phyloP scores from a whole-genome alignment of 2,329 filamentous ascomycete species.

The Colletotrichum chlorophyti region DNA sequence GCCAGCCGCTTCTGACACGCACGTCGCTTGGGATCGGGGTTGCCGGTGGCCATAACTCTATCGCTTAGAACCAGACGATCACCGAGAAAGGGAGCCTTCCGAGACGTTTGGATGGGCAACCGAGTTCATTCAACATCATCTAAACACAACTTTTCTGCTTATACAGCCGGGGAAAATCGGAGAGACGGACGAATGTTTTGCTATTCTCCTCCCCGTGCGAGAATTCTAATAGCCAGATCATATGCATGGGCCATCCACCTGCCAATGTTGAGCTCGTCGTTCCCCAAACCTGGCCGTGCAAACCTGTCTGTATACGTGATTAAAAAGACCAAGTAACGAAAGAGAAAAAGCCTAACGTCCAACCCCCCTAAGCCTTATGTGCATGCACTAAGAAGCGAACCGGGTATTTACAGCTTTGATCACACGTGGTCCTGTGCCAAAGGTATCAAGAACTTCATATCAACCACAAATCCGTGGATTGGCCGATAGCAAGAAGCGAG shows the following conservation, averaged over 20 bases:
- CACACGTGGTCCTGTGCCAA: conserved; percentile 16
- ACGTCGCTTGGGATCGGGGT: too few relatives aligned
- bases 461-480: conserved; percentile 12
- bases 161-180: not conserved
- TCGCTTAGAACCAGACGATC: too few relatives aligned
- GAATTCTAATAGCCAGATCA: conserved; percentile 12
- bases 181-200: not conserved
- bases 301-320: conserved; percentile 5
- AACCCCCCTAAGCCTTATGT: conserved; percentile 10
- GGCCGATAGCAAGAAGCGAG: not conserved
- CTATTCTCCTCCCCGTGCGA: conserved; percentile 1
- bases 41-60: not conserved
- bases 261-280: conserved; percentile 7
- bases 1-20: too few relatives aligned
- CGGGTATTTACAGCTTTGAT: conserved; percentile 25
- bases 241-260: conserved; percentile 1
- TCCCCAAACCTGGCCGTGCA: not conserved
- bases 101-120: not conserved
- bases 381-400: conserved; percentile 19
- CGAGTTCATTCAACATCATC: conserved; percentile 24
- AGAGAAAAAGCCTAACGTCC: not conserved
- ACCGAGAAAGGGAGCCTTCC: not conserved
- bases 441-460: conserved; percentile 26
- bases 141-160: conserved; percentile 23
- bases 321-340: not conserved